Base-by-base conservation (phyloP, 2,329 filamentous ascomycete genomes). In the Aulographum hederae region DNA sequence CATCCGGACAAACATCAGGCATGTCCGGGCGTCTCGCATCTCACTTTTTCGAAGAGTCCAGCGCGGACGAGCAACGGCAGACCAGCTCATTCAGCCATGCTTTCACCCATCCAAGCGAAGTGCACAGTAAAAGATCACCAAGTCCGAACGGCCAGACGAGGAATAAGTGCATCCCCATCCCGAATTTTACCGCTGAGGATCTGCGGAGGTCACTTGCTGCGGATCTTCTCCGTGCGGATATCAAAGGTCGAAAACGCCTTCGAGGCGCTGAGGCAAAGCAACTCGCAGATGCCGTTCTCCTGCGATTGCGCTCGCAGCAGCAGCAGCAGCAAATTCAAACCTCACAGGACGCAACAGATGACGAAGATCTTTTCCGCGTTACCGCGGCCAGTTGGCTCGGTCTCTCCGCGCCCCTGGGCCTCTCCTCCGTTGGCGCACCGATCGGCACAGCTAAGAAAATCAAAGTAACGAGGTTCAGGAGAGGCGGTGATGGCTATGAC, bases 201-300 rank as follows among this genome's bases (percentile, higher is more conserved):
- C 41, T 64, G 6, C 59, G 61, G 34, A 53, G 60, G 15, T 52
- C 53, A 2, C 44, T 64, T 10, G 54, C 58, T 4, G 54, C 53
- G 23, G 58, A 63, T 35, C 47, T 64, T 3, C 53, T 64, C 15
- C 57, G 58, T 14, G 59, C 58, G 5, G 52, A 54, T 3, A 41
- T 63, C 1, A 41, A 43, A 4, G 58, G 58, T 8, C 18, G n/a
- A 6, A 17, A 15, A 10, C 51, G 58, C 11, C 44, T 64, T 5
- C 48, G 50, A 15, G 53, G 58, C 26, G 53, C 54, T 14, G 60
- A 63, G 46, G 58, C 58, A 2, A 62, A 59, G 34, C 48, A 49
- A 4, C 50, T 64, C 6, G 58, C 60, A 3, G 52, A 56, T 8
- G 46, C 54, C 1, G 51, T 63, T n/a, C 43, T 64, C 0, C 38